phyloP scores from a whole-genome alignment of 352 stramenopile species.

The Labyrinthula sp. region DNA sequence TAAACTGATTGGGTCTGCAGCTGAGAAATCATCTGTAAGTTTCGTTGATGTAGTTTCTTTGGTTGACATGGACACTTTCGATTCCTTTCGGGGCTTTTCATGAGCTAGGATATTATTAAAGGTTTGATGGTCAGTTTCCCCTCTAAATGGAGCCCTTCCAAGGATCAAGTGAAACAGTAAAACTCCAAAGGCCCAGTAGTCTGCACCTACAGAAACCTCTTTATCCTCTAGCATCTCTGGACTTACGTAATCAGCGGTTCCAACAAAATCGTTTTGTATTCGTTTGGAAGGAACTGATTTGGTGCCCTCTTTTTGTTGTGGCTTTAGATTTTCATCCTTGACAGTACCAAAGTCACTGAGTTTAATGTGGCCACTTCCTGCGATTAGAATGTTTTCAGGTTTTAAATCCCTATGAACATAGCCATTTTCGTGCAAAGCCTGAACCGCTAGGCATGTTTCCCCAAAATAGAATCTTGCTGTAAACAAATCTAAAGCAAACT shows the following conservation, averaged over 20 bases:
- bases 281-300: too few relatives aligned
- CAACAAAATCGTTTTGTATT: slow-evolving; percentile 33
- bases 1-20: too few relatives aligned
- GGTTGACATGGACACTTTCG: too few relatives aligned
- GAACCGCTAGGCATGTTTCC: slow-evolving; percentile 26
- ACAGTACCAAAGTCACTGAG: slow-evolving; percentile 35
- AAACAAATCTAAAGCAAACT: slow-evolving; percentile 2
- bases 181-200: slow-evolving; percentile 68
- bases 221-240: slow-evolving; percentile 64
- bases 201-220: slow-evolving; percentile 46
- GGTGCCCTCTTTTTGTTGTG: neutral
- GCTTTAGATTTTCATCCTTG: slow-evolving; percentile 11
- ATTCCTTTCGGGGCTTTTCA: neutral
- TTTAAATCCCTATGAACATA: slow-evolving; percentile 36
- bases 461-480: slow-evolving; percentile 29
- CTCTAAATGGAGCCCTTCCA: slow-evolving; percentile 53
- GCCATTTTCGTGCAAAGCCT: slow-evolving; percentile 32
- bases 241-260: slow-evolving; percentile 66
- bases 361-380: slow-evolving; percentile 32
- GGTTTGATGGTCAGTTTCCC: slow-evolving; percentile 64
- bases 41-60: too few relatives aligned
- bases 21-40: too few relatives aligned
- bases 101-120: slow-evolving; percentile 41
- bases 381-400: slow-evolving; percentile 36
- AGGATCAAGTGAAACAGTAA: slow-evolving; percentile 65